Conservation (phyloP, 441 rosid species). For the Biscutella auriculata region DNA sequence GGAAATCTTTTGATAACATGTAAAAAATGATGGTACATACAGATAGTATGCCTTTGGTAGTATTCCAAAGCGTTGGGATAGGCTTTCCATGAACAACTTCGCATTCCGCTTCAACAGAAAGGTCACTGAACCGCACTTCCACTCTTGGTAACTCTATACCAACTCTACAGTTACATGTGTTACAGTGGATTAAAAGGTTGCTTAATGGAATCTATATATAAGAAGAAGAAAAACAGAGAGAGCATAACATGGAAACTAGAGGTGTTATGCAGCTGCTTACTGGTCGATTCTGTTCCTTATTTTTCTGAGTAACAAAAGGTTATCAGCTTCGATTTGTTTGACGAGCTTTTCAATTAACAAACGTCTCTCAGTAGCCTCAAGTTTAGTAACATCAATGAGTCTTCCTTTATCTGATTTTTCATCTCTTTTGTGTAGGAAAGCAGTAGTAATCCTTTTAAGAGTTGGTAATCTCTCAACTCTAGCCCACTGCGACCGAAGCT, state of each 20-base stretch:
- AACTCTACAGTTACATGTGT: slow-evolving; percentile 25
- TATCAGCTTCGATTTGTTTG: slow-evolving; percentile 44
- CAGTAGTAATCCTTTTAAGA: slow-evolving; percentile 26
- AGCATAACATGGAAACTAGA: background rate
- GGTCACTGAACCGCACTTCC: slow-evolving; percentile 40
- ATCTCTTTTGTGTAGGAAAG: slow-evolving; percentile 20
- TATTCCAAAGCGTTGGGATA: slow-evolving; percentile 49
- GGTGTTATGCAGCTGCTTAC: slow-evolving; percentile 20
- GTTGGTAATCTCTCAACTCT: slow-evolving; percentile 47
- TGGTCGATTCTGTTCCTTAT: slow-evolving; percentile 46
- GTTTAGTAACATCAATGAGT: slow-evolving; percentile 37
- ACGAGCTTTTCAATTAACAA: slow-evolving; percentile 50
- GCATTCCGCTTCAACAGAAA: slow-evolving; percentile 40
- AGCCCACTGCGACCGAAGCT: slow-evolving; percentile 36
- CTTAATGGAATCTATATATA: background rate
- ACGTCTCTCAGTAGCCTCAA: slow-evolving; percentile 37
- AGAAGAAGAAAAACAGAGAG: background rate
- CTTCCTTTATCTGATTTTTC: slow-evolving; percentile 19
- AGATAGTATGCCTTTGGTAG: slow-evolving; percentile 17
- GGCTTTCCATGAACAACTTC: slow-evolving; percentile 42
- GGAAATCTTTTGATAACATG: too few relatives aligned
- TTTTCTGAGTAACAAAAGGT: slow-evolving; percentile 34
- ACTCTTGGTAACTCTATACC: slow-evolving; percentile 34
- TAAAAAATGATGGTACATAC: slow-evolving; percentile 22
- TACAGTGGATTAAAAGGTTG: background rate